Evolutionary conservation across 2,329 filamentous ascomycete species (phyloP).

Genomic region (Arthroderma sp.): DNA sequence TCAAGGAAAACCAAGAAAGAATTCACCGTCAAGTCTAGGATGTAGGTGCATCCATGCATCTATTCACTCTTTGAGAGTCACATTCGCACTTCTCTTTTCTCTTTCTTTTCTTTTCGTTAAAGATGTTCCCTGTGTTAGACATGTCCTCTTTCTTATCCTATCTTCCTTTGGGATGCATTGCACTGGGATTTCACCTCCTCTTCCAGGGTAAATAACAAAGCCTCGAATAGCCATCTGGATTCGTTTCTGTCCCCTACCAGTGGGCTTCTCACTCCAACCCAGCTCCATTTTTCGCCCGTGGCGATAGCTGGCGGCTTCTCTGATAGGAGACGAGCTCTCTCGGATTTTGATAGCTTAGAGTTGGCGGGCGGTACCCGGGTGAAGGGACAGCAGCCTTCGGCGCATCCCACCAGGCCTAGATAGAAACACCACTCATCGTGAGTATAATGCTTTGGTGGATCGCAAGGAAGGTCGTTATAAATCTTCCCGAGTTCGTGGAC

Average conservation of each 20-base stretch:
- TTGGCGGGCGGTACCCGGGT: constrained; percentile 18
- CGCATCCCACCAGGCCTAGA: constrained; percentile 36
- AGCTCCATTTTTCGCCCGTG: constrained; percentile 26
- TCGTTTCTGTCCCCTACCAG: constrained; percentile 33
- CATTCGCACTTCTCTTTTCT: no score
- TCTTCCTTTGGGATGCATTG: constrained; percentile 5
- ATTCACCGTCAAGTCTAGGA: background rate
- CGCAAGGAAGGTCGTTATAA: constrained; percentile 25
- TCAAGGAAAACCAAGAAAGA: background rate
- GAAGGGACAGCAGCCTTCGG: constrained; percentile 29
- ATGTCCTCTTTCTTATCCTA: background rate
- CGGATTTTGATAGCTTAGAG: constrained; percentile 3
- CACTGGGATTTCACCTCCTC: constrained; percentile 25
- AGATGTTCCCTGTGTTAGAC: background rate
- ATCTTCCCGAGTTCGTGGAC: constrained; percentile 31
- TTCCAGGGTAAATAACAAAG: constrained; percentile 29
- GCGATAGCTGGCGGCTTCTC: background rate
- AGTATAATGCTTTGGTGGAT: constrained; percentile 26
- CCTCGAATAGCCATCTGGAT: constrained; percentile 33
- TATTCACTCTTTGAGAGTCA: background rate
- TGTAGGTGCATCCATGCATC: background rate
- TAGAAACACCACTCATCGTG: constrained; percentile 40
- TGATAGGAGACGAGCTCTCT: constrained; percentile 4
- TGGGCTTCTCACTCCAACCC: constrained; percentile 30
- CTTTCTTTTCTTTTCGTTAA: background rate